Conservation (phyloP, 768 basidiomycete genomes). For the Boletus sp. region DNA sequence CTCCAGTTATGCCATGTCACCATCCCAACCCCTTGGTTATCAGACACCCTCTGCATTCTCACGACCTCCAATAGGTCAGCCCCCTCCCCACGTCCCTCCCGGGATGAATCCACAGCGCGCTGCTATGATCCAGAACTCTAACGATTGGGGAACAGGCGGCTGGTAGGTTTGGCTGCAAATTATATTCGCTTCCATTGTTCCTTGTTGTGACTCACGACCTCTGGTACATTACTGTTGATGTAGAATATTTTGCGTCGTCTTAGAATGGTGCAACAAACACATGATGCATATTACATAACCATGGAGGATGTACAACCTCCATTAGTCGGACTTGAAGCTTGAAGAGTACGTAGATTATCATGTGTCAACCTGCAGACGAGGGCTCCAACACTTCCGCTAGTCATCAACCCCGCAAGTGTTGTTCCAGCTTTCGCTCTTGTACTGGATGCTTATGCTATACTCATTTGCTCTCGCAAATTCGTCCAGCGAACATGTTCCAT, state of each 20-base stretch:
- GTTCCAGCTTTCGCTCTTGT: slow-evolving; percentile 37
- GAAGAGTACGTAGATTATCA: not conserved
- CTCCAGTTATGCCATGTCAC: slow-evolving; percentile 29
- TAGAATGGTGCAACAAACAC: slow-evolving; percentile 20
- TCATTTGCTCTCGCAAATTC: slow-evolving; percentile 34
- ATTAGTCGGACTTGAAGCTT: too few relatives aligned
- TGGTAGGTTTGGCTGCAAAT: slow-evolving; percentile 28
- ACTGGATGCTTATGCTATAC: slow-evolving; percentile 26
- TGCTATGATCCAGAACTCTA: slow-evolving; percentile 56
- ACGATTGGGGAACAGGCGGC: slow-evolving; percentile 36
- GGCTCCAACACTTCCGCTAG: not conserved
- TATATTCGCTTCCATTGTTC: slow-evolving; percentile 16
- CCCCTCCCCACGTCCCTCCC: slow-evolving; percentile 46
- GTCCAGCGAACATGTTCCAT: slow-evolving; percentile 39
- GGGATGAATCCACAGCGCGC: slow-evolving; percentile 69
- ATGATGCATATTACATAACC: not conserved
- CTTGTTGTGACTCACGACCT: slow-evolving; percentile 11
- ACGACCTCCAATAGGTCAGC: slow-evolving; percentile 43
- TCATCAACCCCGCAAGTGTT: slow-evolving; percentile 30
- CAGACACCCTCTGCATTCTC: slow-evolving; percentile 37
- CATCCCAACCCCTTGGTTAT: slow-evolving; percentile 40
- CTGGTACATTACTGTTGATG: slow-evolving; percentile 25
- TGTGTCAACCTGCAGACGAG: not conserved
- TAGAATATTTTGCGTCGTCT: slow-evolving; percentile 28
- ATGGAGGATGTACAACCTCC: not conserved